Conservation (phyloP, 169 alveolate genomes). For the Plasmodium blacklocki region DNA sequence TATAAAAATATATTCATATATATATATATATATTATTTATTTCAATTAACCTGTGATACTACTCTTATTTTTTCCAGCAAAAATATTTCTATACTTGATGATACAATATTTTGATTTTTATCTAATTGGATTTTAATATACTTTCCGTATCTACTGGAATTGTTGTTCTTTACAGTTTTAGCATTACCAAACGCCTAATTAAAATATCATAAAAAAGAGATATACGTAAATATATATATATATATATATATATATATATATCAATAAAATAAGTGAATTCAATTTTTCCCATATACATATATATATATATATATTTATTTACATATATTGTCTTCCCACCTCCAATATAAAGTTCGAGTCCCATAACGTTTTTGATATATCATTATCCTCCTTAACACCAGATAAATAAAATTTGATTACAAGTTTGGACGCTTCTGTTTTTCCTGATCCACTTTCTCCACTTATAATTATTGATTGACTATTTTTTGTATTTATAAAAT, state of each 20-base stretch:
- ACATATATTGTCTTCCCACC: constrained; percentile 11
- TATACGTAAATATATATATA: neutral
- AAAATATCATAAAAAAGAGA: constrained; percentile 86
- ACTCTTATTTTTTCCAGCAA: constrained; percentile 74
- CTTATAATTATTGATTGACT: constrained; percentile 96
- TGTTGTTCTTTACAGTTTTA: constrained; percentile 97
- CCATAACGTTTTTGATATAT: constrained; percentile 54
- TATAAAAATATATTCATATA: neutral
- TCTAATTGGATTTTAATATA: constrained; percentile 94
- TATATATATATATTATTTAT: neutral
- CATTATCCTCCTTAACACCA: constrained; percentile 43
- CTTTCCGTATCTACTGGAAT: constrained; percentile 98
- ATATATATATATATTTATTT: too few species aligned
- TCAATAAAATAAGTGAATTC: neutral
- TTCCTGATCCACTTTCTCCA: constrained; percentile 99
- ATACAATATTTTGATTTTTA: constrained; percentile 70
- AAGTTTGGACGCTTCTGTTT: constrained; percentile 99
- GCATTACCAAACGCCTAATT: constrained; percentile 99
- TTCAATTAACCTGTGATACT: constrained; percentile 48
- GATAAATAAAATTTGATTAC: constrained; percentile 87
- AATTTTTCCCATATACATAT: neutral
- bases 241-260: constrained; percentile 18
- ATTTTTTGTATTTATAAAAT: constrained; percentile 79
- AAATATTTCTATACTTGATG: constrained; percentile 64
- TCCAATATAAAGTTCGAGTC: constrained; percentile 71